Percentiles rank a stretch among this genome's conserved stretches.
Evolutionary conservation across 2,329 filamentous ascomycete species (phyloP).

Genomic region (Exserohilum rostratum): DNA sequence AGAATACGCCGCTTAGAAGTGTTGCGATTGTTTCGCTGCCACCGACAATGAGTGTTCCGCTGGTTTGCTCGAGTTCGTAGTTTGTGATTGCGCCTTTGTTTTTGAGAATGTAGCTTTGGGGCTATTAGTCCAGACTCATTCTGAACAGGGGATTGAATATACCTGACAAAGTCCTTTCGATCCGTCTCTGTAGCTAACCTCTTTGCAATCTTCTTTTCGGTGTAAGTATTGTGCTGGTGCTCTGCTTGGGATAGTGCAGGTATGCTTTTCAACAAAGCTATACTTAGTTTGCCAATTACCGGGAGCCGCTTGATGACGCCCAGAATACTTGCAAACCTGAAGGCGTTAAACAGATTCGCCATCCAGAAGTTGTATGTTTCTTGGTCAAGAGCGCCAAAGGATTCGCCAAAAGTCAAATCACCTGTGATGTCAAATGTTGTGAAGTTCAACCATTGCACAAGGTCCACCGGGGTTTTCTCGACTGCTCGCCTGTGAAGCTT

Average conservation of each 20-base stretch:
- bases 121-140: not conserved
- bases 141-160: too few relatives aligned
- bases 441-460: constrained; percentile 26
- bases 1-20: constrained; percentile 24
- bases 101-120: constrained; percentile 19
- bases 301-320: constrained; percentile 14
- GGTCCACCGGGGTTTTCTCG: constrained; percentile 13
- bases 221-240: constrained; percentile 13
- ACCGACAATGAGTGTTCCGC: constrained; percentile 44
- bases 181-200: constrained; percentile 21
- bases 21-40: constrained; percentile 49
- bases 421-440: constrained; percentile 35
- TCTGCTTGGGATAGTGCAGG: constrained; percentile 10
- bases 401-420: constrained; percentile 37
- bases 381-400: constrained; percentile 31
- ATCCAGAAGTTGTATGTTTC: constrained; percentile 30
- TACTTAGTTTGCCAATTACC: constrained; percentile 13
- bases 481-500: constrained; percentile 15
- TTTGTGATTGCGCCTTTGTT: constrained; percentile 27
- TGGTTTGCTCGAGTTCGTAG: constrained; percentile 43
- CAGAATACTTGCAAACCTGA: constrained; percentile 14
- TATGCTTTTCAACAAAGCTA: constrained; percentile 10
- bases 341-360: constrained; percentile 17
- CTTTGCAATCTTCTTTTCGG: constrained; percentile 17
- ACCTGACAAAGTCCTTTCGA: constrained; percentile 28